Conservation (phyloP, 2,329 filamentous ascomycete genomes). For the Volutella citrinella region DNA sequence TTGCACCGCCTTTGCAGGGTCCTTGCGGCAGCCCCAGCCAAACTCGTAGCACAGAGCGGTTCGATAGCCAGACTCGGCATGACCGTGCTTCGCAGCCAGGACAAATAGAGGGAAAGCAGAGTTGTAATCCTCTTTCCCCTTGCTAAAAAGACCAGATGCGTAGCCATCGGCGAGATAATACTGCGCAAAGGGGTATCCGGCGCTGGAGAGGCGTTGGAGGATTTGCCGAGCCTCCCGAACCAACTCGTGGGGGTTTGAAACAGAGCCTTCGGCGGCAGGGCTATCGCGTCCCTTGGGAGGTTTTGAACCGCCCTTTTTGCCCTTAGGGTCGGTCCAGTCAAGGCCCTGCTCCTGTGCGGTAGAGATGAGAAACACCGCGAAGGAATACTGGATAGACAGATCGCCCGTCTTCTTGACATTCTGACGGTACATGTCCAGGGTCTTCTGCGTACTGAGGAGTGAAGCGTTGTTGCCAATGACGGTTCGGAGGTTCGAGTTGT, state of each 20-base stretch:
- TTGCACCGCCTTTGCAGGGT: conserved; percentile 87
- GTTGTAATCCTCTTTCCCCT: conserved; percentile 88
- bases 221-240: conserved; percentile 87
- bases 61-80: conserved; percentile 93
- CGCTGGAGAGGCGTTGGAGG: conserved; percentile 79
- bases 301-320: conserved; percentile 46
- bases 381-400: conserved; percentile 87
- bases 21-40: conserved; percentile 91
- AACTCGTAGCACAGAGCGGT: conserved; percentile 96
- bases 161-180: conserved; percentile 96
- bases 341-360: conserved; percentile 76
- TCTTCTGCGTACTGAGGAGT: conserved; percentile 86
- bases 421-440: conserved; percentile 92
- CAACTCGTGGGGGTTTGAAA: conserved; percentile 62
- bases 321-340: conserved; percentile 45
- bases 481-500: conserved; percentile 77
- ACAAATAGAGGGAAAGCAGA: conserved; percentile 91
- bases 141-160: conserved; percentile 91
- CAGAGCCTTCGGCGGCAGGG: conserved; percentile 42
- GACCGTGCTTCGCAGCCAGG: conserved; percentile 91
- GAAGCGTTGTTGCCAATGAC: conserved; percentile 88
- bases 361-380: conserved; percentile 90
- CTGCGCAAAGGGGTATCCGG: conserved; percentile 92
- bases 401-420: conserved; percentile 98
- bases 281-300: conserved; percentile 44